A percentile compares a stretch with the other conserved stretches of the same genome.
Evolutionary conservation across 2,329 filamentous ascomycete species (phyloP).

Genomic region (Diaporthe capsici): DNA sequence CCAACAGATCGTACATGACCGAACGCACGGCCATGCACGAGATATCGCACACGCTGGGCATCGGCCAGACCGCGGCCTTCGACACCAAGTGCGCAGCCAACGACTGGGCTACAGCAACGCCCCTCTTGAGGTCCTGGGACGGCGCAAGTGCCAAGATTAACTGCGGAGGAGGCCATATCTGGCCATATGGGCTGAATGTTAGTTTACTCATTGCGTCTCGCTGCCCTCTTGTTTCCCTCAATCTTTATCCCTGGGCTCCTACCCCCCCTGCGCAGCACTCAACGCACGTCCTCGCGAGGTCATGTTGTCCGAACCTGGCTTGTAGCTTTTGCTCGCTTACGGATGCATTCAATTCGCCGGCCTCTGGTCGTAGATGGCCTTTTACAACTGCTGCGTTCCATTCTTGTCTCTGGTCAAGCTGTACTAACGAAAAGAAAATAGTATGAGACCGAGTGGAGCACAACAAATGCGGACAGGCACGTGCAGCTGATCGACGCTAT

Average conservation of each 20-base stretch:
- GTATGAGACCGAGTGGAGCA: slow-evolving; percentile 60
- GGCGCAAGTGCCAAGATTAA: slow-evolving; percentile 54
- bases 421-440: background rate
- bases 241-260: too few relatives aligned
- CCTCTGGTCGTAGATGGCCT: too few relatives aligned
- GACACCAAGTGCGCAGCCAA: slow-evolving; percentile 54
- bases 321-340: background rate
- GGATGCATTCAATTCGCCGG: background rate
- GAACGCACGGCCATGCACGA: slow-evolving; percentile 64
- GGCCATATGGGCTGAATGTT: slow-evolving; percentile 57
- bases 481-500: slow-evolving; percentile 60
- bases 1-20: slow-evolving; percentile 61
- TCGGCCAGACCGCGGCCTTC: slow-evolving; percentile 60
- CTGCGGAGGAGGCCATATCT: slow-evolving; percentile 57
- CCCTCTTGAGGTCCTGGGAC: slow-evolving; percentile 58
- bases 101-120: slow-evolving; percentile 58
- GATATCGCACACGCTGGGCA: slow-evolving; percentile 62
- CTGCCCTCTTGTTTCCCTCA: too few relatives aligned
- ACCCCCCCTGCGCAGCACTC: background rate
- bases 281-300: background rate
- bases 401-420: background rate
- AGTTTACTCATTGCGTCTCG: background rate
- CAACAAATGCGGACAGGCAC: slow-evolving; percentile 60
- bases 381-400: background rate
- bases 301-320: background rate